These are phyloP conservation scores for Neonectria ditissima DNA, from an alignment of 2,329 filamentous ascomycete genomes.

Conservation along the genomic window DNA sequence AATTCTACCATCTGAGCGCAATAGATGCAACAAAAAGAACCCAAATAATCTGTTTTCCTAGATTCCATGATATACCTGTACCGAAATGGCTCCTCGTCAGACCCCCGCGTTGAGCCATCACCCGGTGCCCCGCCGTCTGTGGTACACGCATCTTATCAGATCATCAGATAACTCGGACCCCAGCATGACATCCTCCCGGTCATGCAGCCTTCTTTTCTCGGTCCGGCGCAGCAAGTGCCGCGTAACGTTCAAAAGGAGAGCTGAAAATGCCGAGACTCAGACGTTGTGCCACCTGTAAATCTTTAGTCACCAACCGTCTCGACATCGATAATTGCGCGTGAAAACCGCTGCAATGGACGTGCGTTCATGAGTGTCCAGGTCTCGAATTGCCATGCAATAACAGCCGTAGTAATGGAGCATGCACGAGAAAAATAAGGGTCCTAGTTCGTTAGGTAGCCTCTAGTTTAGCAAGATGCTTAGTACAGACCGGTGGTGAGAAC, in stretches of 20 bases:
- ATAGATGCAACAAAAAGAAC: too few species aligned
- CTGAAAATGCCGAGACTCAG: background rate
- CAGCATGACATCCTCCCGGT: background rate
- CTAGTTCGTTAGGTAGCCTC: background rate
- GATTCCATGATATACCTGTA: too few species aligned
- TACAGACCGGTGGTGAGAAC: background rate
- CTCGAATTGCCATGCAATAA: background rate
- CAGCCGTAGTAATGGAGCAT: background rate
- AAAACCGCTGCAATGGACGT: background rate
- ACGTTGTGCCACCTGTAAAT: background rate
- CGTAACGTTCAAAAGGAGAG: background rate
- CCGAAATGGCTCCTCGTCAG: background rate
- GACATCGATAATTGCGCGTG: background rate
- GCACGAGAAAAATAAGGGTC: background rate
- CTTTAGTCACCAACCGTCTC: background rate
- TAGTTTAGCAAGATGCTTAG: background rate
- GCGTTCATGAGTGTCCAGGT: background rate
- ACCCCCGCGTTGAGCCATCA: background rate
- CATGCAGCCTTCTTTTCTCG: background rate
- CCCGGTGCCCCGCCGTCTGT: background rate
- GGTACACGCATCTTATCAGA: conserved; percentile 3
- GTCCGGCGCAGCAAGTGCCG: background rate
- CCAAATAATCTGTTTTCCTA: too few species aligned
- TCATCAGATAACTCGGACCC: conserved; percentile 9
- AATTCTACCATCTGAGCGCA: too few species aligned